Percentiles rank a stretch among this genome's conserved stretches.
These are phyloP conservation scores for Phanerochaete carnosa DNA, from an alignment of 768 basidiomycete species.

Conservation along the genomic window DNA sequence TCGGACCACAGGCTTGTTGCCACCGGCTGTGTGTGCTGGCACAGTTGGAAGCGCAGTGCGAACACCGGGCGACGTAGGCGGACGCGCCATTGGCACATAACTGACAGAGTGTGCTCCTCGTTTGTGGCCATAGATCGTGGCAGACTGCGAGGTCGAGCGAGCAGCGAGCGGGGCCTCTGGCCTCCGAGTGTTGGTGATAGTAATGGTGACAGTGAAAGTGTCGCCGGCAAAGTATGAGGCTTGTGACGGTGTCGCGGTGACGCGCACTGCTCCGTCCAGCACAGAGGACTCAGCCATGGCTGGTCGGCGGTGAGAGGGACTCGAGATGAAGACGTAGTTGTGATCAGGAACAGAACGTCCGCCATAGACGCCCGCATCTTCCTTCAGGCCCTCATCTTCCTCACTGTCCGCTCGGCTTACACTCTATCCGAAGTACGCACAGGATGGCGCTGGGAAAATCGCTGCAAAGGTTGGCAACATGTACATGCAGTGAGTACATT, in stretches of 20 bases:
- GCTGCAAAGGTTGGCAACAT: neutral
- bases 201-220: conserved; percentile 77
- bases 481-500: neutral
- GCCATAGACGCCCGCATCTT: neutral
- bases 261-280: conserved; percentile 44
- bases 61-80: conserved; percentile 79
- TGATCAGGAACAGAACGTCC: neutral
- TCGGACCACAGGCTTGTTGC: conserved; percentile 24
- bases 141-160: conserved; percentile 28
- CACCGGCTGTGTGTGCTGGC: conserved; percentile 29
- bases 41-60: conserved; percentile 27
- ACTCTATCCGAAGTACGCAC: neutral
- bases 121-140: conserved; percentile 43
- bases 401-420: neutral
- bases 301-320: neutral
- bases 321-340: neutral
- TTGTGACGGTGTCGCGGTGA: conserved; percentile 74
- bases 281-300: conserved; percentile 1
- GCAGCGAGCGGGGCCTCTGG: conserved; percentile 38
- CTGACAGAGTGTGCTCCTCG: conserved; percentile 79
- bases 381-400: neutral
- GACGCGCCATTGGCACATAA: conserved; percentile 75
- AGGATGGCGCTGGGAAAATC: neutral
- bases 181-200: conserved; percentile 79
- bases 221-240: conserved; percentile 95